Evolutionary conservation across 306 rosid species (phyloP).

Genomic region (Ziziphus jujuba): DNA sequence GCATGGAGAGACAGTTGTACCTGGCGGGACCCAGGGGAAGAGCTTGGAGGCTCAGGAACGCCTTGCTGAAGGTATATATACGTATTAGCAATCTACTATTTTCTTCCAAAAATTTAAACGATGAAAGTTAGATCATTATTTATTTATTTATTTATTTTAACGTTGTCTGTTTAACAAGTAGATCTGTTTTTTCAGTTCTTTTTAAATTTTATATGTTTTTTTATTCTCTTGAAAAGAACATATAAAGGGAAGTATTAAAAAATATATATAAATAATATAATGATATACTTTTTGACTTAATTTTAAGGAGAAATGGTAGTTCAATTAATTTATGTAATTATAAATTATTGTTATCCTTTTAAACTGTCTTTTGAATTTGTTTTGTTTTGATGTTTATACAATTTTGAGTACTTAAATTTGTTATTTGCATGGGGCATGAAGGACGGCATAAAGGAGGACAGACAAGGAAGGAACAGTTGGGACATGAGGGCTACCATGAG

Average conservation of each 20-base stretch:
- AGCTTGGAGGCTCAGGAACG: conserved; percentile 75
- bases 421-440: background rate
- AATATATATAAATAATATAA: too few relatives aligned
- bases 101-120: too few relatives aligned
- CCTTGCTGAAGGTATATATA: conserved; percentile 67
- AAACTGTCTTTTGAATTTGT: too few relatives aligned
- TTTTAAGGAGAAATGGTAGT: too few relatives aligned
- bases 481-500: conserved; percentile 43
- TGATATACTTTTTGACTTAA: too few relatives aligned
- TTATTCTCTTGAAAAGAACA: background rate
- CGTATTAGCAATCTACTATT: too few relatives aligned
- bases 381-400: too few relatives aligned
- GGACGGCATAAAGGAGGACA: conserved; percentile 38
- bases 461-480: conserved; percentile 29
- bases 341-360: too few relatives aligned
- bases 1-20: conserved; percentile 69
- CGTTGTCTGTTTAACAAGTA: background rate
- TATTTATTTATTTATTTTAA: too few relatives aligned
- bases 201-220: background rate
- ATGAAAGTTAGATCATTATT: too few relatives aligned
- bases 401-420: background rate
- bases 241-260: too few relatives aligned
- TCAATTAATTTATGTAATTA: too few relatives aligned
- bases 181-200: background rate
- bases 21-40: conserved; percentile 85